Evolutionary conservation across 768 basidiomycete genomes (phyloP), one percentile per base, ranked within the genome.

Genomic region (Cystobasidiopsis lactophilus): DNA sequence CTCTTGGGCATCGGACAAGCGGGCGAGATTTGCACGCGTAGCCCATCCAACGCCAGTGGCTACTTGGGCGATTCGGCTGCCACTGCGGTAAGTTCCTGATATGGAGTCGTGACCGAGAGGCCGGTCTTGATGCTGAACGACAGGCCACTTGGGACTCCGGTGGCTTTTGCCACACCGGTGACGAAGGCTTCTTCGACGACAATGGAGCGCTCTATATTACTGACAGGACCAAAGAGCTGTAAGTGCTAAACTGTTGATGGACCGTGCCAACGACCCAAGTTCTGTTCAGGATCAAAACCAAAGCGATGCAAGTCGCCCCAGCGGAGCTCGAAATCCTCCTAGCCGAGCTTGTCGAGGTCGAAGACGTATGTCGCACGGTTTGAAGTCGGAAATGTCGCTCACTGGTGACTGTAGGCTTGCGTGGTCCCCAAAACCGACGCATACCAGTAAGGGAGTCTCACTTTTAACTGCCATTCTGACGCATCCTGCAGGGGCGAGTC

Each of bases 131-230:
- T 29, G 45, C 45, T 43, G 41, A 19, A 26, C 37, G 37, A 45
- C 10, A 45, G 43, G 24, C n/a, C 14, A 19, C 7, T 19, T 48
- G 14, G 14, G 10, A 19, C 24, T 16, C 46, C 5, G 55, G 52
- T 35, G 56, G 55, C 33, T 55, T 24, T 43, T 43, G 50, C 38
- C 55, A 48, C 24, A 57, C 56, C 3, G 56, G 56, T 24, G 56
- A 57, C 46, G 55, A 57, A 43, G 56, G 56, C 48, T 57, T 56
- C 24, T 57, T 57, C 41, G 56, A 53, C 40, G 21, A 50, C 18
- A 46, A 57, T 35, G 52, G 52, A 27, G 40, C 57, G 24, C 45
- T 57, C 4, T 45, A 50, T 26, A 39, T 57, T 16, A 57, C 56
- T 26, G 56, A 52, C 26, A 30, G 56, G 19, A 43, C 52, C n/a